A percentile compares a stretch with the other conserved stretches of the same genome.
phyloP scores from a whole-genome alignment of 1,284 basidiomycete genomes.

The Boletus hoseneyae region DNA sequence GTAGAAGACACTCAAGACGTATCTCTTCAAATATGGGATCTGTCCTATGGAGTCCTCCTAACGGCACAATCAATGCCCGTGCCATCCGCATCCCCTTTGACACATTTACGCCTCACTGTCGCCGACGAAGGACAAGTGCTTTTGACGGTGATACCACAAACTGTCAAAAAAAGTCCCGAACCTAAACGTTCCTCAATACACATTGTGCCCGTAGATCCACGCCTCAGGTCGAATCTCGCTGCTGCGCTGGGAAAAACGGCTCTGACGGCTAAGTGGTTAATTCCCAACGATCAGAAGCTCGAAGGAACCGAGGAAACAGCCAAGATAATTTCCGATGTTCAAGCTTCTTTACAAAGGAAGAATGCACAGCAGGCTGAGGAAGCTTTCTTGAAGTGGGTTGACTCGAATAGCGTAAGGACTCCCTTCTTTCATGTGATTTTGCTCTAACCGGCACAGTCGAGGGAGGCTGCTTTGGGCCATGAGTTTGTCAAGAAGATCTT shows the following conservation, averaged over 20 bases:
- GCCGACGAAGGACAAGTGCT: constrained; percentile 48
- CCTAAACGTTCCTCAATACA: constrained; percentile 49
- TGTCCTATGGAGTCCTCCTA: constrained; percentile 66
- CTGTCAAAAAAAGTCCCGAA: constrained; percentile 18
- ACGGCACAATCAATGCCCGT: constrained; percentile 50
- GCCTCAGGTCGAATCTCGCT: constrained; percentile 54
- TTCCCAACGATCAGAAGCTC: background rate
- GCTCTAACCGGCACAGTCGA: constrained; percentile 19
- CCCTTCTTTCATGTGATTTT: background rate
- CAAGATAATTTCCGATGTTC: constrained; percentile 41
- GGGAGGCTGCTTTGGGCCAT: constrained; percentile 37
- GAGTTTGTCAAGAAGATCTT: constrained; percentile 58
- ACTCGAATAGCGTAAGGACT: constrained; percentile 32
- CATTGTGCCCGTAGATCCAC: constrained; percentile 53
- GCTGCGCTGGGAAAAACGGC: constrained; percentile 54
- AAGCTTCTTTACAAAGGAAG: constrained; percentile 30
- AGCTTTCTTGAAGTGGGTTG: constrained; percentile 51
- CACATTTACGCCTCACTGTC: constrained; percentile 34
- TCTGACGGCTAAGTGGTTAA: constrained; percentile 51
- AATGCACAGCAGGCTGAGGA: constrained; percentile 42
- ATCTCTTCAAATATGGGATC: constrained; percentile 64
- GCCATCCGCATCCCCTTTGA: constrained; percentile 44
- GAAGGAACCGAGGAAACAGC: constrained; percentile 32
- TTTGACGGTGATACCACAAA: constrained; percentile 47
- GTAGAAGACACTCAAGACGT: constrained; percentile 46